Evolutionary conservation across 495 filamentous ascomycete species (phyloP), one percentile per base, ranked within the genome.

Genomic region (Parmelia sp.): DNA sequence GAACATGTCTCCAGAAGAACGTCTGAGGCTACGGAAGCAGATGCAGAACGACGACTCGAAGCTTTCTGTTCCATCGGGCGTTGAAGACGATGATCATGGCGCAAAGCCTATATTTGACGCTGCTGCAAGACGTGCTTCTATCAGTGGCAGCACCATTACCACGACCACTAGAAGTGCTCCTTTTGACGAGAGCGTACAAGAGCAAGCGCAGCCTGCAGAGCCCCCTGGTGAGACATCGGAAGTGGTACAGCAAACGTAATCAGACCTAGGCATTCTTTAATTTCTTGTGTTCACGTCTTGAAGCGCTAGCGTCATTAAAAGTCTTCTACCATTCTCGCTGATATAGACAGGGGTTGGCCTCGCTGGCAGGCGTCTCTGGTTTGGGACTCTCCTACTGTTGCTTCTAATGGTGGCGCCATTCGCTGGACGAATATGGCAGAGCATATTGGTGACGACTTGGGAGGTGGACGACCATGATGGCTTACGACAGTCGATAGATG

Each of bases 1-100:
- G 70, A 87, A 82, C 68, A 87, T 94, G 75, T 83, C 88, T 4
- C 80, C 86, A 1, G 91, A 95, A 66, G 91, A 95, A 68, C 85
- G 87, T 23, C 76, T 92, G 59, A 80, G 82, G 53, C 72, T 81
- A 11, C 79, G 81, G 17, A 85, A 83, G 62, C 79, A 80, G 33
- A 78, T 79, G 33, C 77, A 75, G 37, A 73, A 74, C 19, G 80
- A 82, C 19, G 80, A 82, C 45, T 72, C 76, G 0, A 73, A 74
- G 39, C 68, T 73, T 15, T 77, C 76, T 1, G 78, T 81, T n/a
- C 70, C 77, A 27, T 65, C 66, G 14, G 62, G 74, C 7, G 36
- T 74, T 27, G 68, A 67, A 33, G 74, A 74, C 47, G 75, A 73
- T 36, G 69, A 61, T 40, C 74, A 72, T 27, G 79, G 74, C 1